phyloP scores from a whole-genome alignment of 192 early-diverging fungal genomes.

The Umbelopsis isabellina region DNA sequence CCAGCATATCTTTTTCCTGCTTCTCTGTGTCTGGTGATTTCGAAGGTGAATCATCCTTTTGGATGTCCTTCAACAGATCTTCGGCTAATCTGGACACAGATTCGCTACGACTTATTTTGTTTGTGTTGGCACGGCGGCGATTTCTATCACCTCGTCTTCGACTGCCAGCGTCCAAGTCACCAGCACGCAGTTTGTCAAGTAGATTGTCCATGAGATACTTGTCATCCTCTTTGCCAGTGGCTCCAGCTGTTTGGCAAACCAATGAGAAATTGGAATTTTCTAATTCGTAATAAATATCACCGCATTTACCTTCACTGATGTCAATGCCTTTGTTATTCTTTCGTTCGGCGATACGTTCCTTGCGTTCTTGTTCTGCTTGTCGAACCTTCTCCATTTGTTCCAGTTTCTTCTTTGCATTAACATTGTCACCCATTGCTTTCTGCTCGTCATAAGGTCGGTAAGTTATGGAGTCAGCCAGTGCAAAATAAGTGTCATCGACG shows the following conservation, averaged over 20 bases:
- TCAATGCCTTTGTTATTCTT: conserved; percentile 39
- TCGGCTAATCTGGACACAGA: conserved; percentile 45
- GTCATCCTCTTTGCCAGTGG: conserved; percentile 54
- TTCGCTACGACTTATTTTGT: conserved; percentile 28
- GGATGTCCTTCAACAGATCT: conserved; percentile 47
- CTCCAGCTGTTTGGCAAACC: not conserved
- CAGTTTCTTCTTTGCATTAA: conserved; percentile 41
- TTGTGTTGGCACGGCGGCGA: conserved; percentile 20
- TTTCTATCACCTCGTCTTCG: conserved; percentile 27
- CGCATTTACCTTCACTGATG: conserved; percentile 42
- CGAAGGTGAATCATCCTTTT: conserved; percentile 30
- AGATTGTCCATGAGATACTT: conserved; percentile 81
- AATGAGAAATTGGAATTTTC: conserved; percentile 12
- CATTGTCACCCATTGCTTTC: conserved; percentile 60
- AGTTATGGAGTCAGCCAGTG: conserved; percentile 18
- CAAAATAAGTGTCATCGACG: not conserved
- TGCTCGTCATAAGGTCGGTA: conserved; percentile 18
- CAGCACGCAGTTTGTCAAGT: conserved; percentile 71
- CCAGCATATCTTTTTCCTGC: too few species aligned
- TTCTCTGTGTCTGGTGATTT: too few species aligned
- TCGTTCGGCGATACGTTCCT: conserved; percentile 29
- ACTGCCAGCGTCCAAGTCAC: conserved; percentile 59
- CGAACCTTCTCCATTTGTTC: conserved; percentile 47
- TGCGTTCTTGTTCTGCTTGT: conserved; percentile 35
- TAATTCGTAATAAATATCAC: conserved; percentile 1